phyloP scores from a whole-genome alignment of 1,139 yeast species.

The Hyphopichia fennica region DNA sequence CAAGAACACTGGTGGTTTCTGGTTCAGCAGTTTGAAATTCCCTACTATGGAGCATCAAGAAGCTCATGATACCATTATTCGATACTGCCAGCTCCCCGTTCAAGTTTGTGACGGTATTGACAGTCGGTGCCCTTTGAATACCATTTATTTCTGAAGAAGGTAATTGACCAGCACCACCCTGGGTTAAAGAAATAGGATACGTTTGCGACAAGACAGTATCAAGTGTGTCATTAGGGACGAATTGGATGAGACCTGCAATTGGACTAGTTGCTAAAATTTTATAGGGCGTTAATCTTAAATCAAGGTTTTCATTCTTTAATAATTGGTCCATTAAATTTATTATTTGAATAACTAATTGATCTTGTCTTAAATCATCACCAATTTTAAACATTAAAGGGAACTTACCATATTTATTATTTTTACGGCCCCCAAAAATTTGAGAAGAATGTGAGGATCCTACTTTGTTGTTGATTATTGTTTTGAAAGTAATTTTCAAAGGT shows the following conservation, averaged over 20 bases:
- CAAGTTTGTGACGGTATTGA: neutral
- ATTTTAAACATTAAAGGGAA: constrained; percentile 91
- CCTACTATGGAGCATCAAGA: constrained; percentile 65
- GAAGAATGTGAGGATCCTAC: constrained; percentile 19
- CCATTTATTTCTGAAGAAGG: neutral
- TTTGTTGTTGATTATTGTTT: constrained; percentile 41
- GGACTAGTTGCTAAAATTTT: constrained; percentile 89
- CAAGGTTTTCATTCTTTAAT: constrained; percentile 85
- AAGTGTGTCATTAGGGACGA: constrained; percentile 86
- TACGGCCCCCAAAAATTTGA: constrained; percentile 35
- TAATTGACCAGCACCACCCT: constrained; percentile 6
- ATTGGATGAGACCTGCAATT: constrained; percentile 88
- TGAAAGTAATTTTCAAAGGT: constrained; percentile 81
- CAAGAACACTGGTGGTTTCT: constrained; percentile 27
- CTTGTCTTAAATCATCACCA: constrained; percentile 96
- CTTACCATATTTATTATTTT: constrained; percentile 41
- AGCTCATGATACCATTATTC: constrained; percentile 66
- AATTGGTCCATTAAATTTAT: constrained; percentile 89
- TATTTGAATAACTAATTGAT: constrained; percentile 91
- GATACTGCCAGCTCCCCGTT: constrained; percentile 9
- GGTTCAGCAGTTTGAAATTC: constrained; percentile 28
- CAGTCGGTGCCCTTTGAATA: neutral
- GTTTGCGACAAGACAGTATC: constrained; percentile 70
- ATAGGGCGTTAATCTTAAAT: constrained; percentile 84
- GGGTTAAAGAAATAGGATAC: constrained; percentile 38